Conservation (phyloP, 495 filamentous ascomycete genomes). For the Penicillium chermesinum region DNA sequence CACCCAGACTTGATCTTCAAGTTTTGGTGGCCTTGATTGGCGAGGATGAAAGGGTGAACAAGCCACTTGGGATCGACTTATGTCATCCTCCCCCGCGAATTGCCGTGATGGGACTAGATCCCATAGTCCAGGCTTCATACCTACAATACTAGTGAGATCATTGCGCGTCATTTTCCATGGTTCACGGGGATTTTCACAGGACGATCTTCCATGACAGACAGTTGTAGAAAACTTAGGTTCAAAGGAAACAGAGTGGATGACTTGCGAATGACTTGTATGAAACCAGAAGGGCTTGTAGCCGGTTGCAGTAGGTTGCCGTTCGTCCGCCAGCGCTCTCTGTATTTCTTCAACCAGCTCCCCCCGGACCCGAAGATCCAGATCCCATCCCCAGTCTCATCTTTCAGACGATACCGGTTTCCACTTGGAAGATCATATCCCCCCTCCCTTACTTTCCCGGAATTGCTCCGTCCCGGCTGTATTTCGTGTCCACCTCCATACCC, state of each 20-base stretch:
- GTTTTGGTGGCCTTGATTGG: background rate
- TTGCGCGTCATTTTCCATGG: constrained; percentile 22
- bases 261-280: background rate
- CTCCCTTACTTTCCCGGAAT: constrained; percentile 10
- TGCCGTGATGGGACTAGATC: constrained; percentile 5
- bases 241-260: background rate
- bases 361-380: background rate
- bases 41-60: too few species aligned
- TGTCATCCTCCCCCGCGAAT: constrained; percentile 22
- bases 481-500: constrained; percentile 35
- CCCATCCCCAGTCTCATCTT: background rate
- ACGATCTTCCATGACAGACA: background rate
- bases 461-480: constrained; percentile 26
- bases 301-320: background rate
- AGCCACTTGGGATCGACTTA: constrained; percentile 5
- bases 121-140: background rate
- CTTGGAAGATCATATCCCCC: background rate
- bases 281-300: background rate
- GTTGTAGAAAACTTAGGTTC: background rate
- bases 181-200: constrained; percentile 12
- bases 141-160: constrained; percentile 20
- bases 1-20: constrained; percentile 2
- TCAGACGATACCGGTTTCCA: background rate
- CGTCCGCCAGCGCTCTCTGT: background rate
- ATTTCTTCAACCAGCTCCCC: background rate